Base-by-base conservation (phyloP, 2,329 filamentous ascomycete species). In the Xylariaceae sp. region DNA sequence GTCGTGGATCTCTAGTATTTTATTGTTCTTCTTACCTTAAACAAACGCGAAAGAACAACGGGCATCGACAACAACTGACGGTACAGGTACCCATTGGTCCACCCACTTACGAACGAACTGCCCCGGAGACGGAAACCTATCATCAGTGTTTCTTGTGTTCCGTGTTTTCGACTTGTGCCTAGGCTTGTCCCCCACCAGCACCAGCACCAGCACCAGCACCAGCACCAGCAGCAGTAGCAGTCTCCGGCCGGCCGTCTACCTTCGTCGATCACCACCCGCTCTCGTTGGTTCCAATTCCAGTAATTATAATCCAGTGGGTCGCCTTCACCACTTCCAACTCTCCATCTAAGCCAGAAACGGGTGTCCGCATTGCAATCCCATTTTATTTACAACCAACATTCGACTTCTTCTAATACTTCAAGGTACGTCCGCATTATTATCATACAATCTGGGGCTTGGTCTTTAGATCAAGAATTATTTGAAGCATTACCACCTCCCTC, bases 341-440 rank as follows among this genome's bases (percentile, higher is more conserved):
- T 39, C 44, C 49, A 17, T 51, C 46, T 39, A 54, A 41, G 21
- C 53, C 39, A 40, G 37, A 49, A 51, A 44, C 37, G 44, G 58
- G 58, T 12, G 33, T 43, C 53, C 33, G 59, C 60, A 53, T 63
- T 39, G 49, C 45, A 56, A 57, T 64, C 51, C 53, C 55, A 61
- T 51, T 52, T 50, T 28, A 48, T 31, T 56, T 47, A 21, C 48
- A 56, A 57, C 52, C 51, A 44, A 47, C 58, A 58, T 46, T 52
- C 53, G n/a, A 34, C 52, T 54, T 23, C 43, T 47, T 36, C 16
- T 39, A 11, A 19, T 29, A 16, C 46, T 34, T 36, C 48, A 44
- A 50, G 55, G 55, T 58, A 58, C 31, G 46, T 56, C 19, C 21
- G 23, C n/a, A 45, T 39, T 39, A 31, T 24, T 16, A 29, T 24